Base-by-base conservation (phyloP, 306 rosid genomes). In the Dicorynia guianensis region DNA sequence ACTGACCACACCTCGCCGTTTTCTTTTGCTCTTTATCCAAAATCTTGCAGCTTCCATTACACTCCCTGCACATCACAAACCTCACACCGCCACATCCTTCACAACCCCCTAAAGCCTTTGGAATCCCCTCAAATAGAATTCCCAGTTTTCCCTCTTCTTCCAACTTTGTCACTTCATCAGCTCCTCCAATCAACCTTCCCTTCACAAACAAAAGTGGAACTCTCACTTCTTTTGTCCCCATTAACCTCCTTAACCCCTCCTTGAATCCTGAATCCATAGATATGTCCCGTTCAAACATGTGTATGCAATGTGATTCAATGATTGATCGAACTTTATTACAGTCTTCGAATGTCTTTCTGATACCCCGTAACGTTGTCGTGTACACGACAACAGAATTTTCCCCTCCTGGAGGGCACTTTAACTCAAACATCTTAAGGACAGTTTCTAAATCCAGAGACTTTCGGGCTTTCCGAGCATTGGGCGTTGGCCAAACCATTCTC, bases 251-350 rank as follows among this genome's bases (percentile, higher is more conserved):
- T 48, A 96, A 68, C 70, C 92, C 97, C 79, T 92, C 99, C 75
- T 82, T 90, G n/a, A 89, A 84, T 34, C 98, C 99, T 0, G 93
- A 88, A 85, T 96, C 97, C 99, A 96, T 96, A 0, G 99, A 96
- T 53, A 92, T 82, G 10, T 96, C 99, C 11, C 98, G 85, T 89
- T 96, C 99, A 0, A 81, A 17, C 69, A 84, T 54, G 0, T 74
- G 87, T 53, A 96, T 81, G 2, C 80, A 74, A n/a, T 90, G 76
- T 0, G 98, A 96, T 48, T 90, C 98, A 0, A 92, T 11, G 5
- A 89, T 83, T 2, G 93, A 67, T 52, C 98, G 68, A 36, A 92
- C 98, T 19, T 71, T 85, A 58, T 89, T 96, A 84, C 98, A 92
- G 34, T 92, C 97, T 77, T 96, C 99, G 12, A 85, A 96, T 0